Evolutionary conservation across 1,139 yeast species (phyloP).

Genomic region (Torulaspora pretoriensis): DNA sequence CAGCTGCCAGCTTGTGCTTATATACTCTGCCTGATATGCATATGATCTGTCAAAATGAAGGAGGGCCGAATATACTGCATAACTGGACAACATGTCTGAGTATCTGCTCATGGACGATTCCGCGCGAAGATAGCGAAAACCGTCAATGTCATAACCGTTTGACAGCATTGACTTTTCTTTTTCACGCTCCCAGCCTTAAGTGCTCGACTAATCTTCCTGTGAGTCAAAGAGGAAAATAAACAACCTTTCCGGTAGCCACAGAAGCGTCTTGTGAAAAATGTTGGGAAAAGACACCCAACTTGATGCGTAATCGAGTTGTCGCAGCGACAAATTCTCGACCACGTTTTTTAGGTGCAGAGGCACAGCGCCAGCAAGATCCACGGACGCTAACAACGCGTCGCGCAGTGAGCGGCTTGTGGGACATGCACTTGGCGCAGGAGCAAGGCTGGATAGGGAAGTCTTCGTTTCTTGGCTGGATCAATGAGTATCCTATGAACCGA

Average conservation of each 20-base stretch:
- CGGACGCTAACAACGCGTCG: too few species aligned
- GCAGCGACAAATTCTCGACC: not conserved
- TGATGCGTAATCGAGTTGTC: not conserved
- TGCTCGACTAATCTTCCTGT: not conserved
- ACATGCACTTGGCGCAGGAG: too few species aligned
- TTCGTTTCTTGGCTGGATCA: too few species aligned
- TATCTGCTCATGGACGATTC: not conserved
- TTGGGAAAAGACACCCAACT: not conserved
- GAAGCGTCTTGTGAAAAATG: not conserved
- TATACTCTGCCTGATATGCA: not conserved
- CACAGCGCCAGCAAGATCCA: too few species aligned
- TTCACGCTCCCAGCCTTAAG: not conserved
- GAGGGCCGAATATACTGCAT: not conserved
- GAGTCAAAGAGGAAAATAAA: not conserved
- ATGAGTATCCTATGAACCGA: too few species aligned
- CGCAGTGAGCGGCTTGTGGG: too few species aligned
- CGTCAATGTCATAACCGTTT: not conserved
- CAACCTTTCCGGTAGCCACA: not conserved
- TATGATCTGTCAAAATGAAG: not conserved
- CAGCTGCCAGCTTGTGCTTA: conserved; percentile 2
- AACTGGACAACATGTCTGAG: not conserved
- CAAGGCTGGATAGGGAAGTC: too few species aligned
- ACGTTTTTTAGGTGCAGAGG: too few species aligned
- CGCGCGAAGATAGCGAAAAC: not conserved
- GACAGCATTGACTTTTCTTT: not conserved